phyloP scores from a whole-genome alignment of 169 alveolate species.

The Cryptosporidium tyzzeri region DNA sequence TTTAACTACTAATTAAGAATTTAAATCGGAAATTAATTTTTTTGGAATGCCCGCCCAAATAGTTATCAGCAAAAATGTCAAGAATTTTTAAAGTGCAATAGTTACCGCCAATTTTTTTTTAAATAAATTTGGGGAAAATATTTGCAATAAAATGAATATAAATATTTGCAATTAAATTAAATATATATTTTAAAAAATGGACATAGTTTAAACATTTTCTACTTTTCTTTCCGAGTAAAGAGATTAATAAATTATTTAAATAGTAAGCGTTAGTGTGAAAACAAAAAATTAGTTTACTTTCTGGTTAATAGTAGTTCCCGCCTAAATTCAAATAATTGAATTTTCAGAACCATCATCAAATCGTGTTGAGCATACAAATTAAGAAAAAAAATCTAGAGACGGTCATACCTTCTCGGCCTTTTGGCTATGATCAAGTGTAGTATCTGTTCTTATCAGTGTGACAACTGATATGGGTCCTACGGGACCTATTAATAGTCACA shows the following conservation, averaged over 20 bases:
- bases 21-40: neutral
- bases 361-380: conserved; percentile 12
- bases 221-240: too few relatives aligned
- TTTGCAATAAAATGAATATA: too few relatives aligned
- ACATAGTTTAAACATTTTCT: too few relatives aligned
- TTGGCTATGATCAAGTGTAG: conserved; percentile 97
- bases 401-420: conserved; percentile 96
- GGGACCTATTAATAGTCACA: conserved; percentile 76
- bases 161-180: too few relatives aligned
- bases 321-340: neutral
- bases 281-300: too few relatives aligned
- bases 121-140: too few relatives aligned
- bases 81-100: too few relatives aligned
- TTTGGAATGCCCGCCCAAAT: neutral
- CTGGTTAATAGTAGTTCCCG: neutral
- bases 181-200: too few relatives aligned
- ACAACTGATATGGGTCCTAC: conserved; percentile 90
- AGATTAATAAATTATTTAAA: neutral
- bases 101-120: neutral
- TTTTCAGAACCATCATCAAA: conserved; percentile 60
- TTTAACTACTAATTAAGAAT: neutral
- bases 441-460: conserved; percentile 97
- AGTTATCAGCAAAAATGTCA: neutral
- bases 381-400: neutral
- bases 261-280: too few relatives aligned